Conservation (phyloP, 352 stramenopile species). For the Pythium grandisporangium region DNA sequence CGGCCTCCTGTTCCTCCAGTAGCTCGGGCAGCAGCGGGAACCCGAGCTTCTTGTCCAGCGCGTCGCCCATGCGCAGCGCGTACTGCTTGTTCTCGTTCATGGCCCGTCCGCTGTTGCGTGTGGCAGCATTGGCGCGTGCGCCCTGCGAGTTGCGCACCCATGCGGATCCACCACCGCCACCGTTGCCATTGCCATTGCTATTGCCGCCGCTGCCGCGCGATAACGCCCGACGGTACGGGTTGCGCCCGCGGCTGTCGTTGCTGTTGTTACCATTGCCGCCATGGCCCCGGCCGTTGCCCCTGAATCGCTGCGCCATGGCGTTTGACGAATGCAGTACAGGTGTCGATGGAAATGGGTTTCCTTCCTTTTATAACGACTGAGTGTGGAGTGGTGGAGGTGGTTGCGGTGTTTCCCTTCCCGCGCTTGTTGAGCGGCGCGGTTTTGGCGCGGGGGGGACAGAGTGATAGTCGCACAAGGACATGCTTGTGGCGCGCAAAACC, state of each 20-base stretch:
- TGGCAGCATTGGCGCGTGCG: constrained; percentile 45
- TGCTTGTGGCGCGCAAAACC: too few relatives aligned
- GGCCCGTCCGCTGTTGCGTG: constrained; percentile 19
- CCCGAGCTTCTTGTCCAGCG: constrained; percentile 59
- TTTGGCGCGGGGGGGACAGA: too few relatives aligned
- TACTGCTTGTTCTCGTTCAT: constrained; percentile 60
- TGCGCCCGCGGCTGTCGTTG: constrained; percentile 8
- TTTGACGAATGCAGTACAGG: too few relatives aligned
- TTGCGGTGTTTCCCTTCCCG: too few relatives aligned
- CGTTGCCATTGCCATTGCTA: constrained; percentile 11
- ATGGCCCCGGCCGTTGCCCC: background rate
- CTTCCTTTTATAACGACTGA: too few relatives aligned
- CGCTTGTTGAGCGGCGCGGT: too few relatives aligned
- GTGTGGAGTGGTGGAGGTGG: too few relatives aligned
- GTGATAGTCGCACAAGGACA: too few relatives aligned
- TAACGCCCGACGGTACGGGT: constrained; percentile 41
- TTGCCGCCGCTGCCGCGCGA: too few relatives aligned
- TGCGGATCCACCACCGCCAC: constrained; percentile 25
- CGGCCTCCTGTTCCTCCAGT: constrained; percentile 38
- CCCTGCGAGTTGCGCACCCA: constrained; percentile 69
- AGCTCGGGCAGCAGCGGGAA: constrained; percentile 51
- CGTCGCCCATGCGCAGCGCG: constrained; percentile 48
- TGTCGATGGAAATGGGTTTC: too few relatives aligned
- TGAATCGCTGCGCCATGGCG: constrained; percentile 3
- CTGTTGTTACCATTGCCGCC: background rate